These are phyloP conservation scores for Andrographis paniculata DNA, from an alignment of 305 asterid species.

Conservation along the genomic window DNA sequence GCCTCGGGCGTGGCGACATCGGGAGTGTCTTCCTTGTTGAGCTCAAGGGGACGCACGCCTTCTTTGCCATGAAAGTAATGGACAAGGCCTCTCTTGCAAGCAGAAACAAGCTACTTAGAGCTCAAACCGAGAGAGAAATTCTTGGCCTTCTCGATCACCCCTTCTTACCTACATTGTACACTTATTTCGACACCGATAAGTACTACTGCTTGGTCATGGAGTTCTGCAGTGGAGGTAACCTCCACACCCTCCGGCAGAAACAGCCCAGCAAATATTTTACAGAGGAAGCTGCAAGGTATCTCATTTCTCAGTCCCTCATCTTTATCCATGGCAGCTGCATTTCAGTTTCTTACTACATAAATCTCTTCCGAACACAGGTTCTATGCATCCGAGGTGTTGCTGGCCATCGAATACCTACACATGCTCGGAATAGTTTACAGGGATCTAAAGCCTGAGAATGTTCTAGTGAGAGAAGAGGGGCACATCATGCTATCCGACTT, in stretches of 20 bases:
- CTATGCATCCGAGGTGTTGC: conserved; percentile 73
- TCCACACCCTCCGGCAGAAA: conserved; percentile 80
- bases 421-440: conserved; percentile 93
- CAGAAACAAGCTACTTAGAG: conserved; percentile 74
- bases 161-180: conserved; percentile 74
- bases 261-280: conserved; percentile 80
- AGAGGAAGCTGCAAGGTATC: conserved; percentile 76
- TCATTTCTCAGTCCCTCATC: not conserved
- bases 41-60: conserved; percentile 57
- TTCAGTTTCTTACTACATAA: not conserved
- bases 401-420: conserved; percentile 82
- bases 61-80: conserved; percentile 95
- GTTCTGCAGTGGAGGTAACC: conserved; percentile 95
- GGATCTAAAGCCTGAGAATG: conserved; percentile 88
- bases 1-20: conserved; percentile 89
- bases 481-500: conserved; percentile 93
- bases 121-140: conserved; percentile 87
- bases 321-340: not conserved
- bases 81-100: conserved; percentile 88
- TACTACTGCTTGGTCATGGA: conserved; percentile 90
- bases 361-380: conserved; percentile 41
- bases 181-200: conserved; percentile 85
- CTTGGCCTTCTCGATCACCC: conserved; percentile 90
- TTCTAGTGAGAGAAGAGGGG: conserved; percentile 80
- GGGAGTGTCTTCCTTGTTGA: conserved; percentile 94